A percentile compares a stretch with the other conserved stretches of the same genome.
phyloP scores from a whole-genome alignment of 2,329 filamentous ascomycete genomes.

The Fusarium compactum region DNA sequence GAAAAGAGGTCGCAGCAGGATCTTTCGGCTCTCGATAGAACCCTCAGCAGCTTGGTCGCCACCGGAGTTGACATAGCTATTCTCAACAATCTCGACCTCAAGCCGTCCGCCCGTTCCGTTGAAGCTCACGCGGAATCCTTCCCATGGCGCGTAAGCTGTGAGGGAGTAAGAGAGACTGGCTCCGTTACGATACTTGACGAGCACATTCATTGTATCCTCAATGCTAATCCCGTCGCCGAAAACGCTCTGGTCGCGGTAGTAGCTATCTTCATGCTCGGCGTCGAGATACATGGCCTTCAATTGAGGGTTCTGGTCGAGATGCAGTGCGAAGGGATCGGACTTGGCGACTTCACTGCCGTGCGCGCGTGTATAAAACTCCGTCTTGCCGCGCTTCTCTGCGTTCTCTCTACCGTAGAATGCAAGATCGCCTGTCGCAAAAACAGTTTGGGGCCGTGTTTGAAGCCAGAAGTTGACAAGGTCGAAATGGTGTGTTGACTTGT shows the following conservation, averaged over 20 bases:
- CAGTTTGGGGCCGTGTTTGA: conserved; percentile 64
- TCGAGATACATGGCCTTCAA: conserved; percentile 71
- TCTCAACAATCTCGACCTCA: conserved; percentile 72
- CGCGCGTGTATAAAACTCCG: conserved; percentile 63
- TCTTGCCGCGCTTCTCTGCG: conserved; percentile 66
- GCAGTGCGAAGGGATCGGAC: conserved; percentile 69
- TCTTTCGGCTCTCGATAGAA: conserved; percentile 61
- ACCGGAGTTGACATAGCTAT: conserved; percentile 71
- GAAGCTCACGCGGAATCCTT: conserved; percentile 69
- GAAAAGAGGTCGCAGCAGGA: conserved; percentile 66
- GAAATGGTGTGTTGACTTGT: conserved; percentile 74
- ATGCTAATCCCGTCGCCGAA: conserved; percentile 74
- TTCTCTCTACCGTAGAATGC: conserved; percentile 73
- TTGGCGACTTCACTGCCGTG: conserved; percentile 64
- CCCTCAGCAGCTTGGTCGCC: conserved; percentile 68
- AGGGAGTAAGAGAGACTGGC: conserved; percentile 70
- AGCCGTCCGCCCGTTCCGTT: conserved; percentile 70
- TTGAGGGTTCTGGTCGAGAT: conserved; percentile 64
- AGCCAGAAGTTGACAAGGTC: conserved; percentile 75
- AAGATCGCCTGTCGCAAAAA: conserved; percentile 69
- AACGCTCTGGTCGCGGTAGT: conserved; percentile 71
- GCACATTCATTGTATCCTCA: conserved; percentile 72
- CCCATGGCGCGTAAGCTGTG: conserved; percentile 72
- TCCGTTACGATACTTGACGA: conserved; percentile 68
- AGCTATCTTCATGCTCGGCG: conserved; percentile 72